Conservation (phyloP, 257 asterid species). For the Solanum sparsipilum region DNA sequence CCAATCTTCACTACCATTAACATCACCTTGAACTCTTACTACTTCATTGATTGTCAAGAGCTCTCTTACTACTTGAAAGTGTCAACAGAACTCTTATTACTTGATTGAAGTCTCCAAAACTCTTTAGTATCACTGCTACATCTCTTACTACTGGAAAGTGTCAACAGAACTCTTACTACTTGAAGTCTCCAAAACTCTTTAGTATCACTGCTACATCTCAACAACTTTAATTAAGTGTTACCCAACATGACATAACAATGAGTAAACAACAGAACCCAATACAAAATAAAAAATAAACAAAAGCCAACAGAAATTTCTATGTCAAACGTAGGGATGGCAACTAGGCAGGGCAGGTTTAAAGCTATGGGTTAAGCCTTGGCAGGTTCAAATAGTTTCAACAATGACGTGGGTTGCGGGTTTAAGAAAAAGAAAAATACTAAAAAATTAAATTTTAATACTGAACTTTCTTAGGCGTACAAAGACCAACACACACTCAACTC, state of each 20-base stretch:
- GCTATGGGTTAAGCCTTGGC: neutral
- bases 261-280: slow-evolving; percentile 20
- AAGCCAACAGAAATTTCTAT: neutral
- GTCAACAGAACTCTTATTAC: slow-evolving; percentile 47
- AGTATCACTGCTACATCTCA: slow-evolving; percentile 33
- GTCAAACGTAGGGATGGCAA: neutral
- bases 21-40: slow-evolving; percentile 86
- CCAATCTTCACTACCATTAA: slow-evolving; percentile 78
- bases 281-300: slow-evolving; percentile 7
- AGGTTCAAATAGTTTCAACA: neutral
- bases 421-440: neutral
- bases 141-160: slow-evolving; percentile 46
- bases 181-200: slow-evolving; percentile 32
- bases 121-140: slow-evolving; percentile 29
- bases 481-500: neutral
- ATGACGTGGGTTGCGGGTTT: neutral
- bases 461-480: neutral
- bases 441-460: neutral
- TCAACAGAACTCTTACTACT: slow-evolving; percentile 47
- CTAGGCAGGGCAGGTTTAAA: neutral
- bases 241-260: slow-evolving; percentile 17
- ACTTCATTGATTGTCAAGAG: slow-evolving; percentile 51
- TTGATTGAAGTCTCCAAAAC: slow-evolving; percentile 32
- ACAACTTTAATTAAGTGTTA: slow-evolving; percentile 18
- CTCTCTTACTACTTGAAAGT: slow-evolving; percentile 46